Percentiles rank a stretch among this genome's conserved stretches.
Evolutionary conservation across 331 rosid species (phyloP).

Genomic region (Quercus lobata): DNA sequence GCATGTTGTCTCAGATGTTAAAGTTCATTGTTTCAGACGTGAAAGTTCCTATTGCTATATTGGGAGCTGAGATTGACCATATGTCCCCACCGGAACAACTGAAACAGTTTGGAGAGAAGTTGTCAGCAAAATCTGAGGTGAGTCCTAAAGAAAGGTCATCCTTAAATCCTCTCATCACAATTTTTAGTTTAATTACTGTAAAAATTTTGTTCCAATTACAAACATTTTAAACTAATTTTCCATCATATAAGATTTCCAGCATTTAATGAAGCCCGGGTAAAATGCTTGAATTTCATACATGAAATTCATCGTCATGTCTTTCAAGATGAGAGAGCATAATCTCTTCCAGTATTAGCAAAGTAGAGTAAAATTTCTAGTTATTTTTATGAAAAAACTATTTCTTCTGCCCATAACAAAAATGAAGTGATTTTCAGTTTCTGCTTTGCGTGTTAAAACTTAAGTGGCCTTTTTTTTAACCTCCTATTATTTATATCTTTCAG

Average conservation of each 20-base stretch:
- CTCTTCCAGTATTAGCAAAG: too few species aligned
- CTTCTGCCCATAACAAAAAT: background rate
- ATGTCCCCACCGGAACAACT: slow-evolving; percentile 29
- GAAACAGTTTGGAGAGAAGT: slow-evolving; percentile 33
- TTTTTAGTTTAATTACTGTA: too few species aligned
- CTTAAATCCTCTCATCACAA: background rate
- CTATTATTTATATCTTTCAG: slow-evolving; percentile 5
- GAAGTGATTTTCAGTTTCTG: background rate
- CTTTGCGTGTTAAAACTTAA: background rate
- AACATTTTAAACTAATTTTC: too few species aligned
- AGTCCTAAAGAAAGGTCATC: background rate
- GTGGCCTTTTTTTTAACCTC: background rate
- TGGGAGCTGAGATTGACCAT: slow-evolving; percentile 48
- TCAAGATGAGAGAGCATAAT: too few species aligned
- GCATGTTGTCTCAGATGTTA: background rate
- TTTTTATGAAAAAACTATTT: background rate
- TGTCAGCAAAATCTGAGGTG: slow-evolving; percentile 42
- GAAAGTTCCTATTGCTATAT: slow-evolving; percentile 42
- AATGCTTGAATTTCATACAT: too few species aligned
- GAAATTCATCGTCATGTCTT: too few species aligned
- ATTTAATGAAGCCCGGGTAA: too few species aligned
- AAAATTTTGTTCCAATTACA: too few species aligned
- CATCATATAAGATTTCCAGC: too few species aligned
- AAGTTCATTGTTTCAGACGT: slow-evolving; percentile 28
- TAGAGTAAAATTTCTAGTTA: too few species aligned